Evolutionary conservation across 306 rosid genomes (phyloP), one percentile per base, ranked within the genome.

Genomic region (Sechiopsis laciniata): DNA sequence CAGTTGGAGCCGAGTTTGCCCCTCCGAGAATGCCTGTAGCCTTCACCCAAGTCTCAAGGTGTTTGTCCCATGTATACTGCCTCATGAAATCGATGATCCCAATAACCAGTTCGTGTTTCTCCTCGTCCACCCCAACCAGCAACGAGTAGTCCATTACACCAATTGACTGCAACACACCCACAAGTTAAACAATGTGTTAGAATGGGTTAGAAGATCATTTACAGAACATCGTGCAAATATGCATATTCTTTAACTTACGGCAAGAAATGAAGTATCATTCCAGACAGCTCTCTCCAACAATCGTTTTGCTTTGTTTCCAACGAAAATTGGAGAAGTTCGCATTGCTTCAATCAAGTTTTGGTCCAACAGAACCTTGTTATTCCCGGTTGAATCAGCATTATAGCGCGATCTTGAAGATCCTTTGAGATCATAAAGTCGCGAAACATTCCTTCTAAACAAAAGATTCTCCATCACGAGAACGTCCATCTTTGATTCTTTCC

Each of bases 51-150:
- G 97, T 88, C 84, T 95, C 99, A 45, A 95, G 95, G 84, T 95
- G 99, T 82, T 95, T 95, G 86, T 95, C 99, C 99, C 99, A 94
- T 6, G 99, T 94, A 81, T 93, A 93, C 72, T 94, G 99, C 64
- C 99, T 91, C 99, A 95, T 81, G 83, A 89, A 95, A 79, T 95
- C 99, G 64, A 95, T 95, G 78, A 95, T 91, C 80, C 97, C 99
- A 66, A 95, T 83, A 75, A 95, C 95, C 77, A 95, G 78, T 63
- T 95, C 92, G 22, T 91, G 91, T 79, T 85, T 95, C 82, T 89
- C 96, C 86, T 95, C 91, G 65, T 95, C 99, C 85, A 95, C 85
- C 72, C 99, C 99, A 64, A 91, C 96, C 75, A 95, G 91, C 71
- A 95, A 78, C 15, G 99, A 95, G 77, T 95, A 95, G 85, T 95